These are phyloP conservation scores for Sarcodon sp. DNA, from an alignment of 768 basidiomycete species.

Conservation along the genomic window DNA sequence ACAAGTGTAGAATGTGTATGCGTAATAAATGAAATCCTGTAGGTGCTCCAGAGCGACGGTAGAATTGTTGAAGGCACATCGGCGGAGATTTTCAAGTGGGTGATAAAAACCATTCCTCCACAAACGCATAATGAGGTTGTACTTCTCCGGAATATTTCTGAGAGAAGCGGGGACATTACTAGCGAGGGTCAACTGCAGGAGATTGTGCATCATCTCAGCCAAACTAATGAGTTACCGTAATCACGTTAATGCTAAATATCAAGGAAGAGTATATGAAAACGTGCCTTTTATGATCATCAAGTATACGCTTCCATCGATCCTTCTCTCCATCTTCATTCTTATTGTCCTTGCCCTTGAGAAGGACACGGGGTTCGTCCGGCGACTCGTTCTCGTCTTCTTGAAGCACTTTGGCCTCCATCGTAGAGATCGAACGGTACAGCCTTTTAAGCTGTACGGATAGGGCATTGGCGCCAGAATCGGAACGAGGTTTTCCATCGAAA, in stretches of 20 bases:
- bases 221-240: slow-evolving; percentile 35
- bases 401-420: slow-evolving; percentile 65
- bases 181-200: slow-evolving; percentile 76
- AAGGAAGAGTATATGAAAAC: slow-evolving; percentile 14
- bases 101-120: slow-evolving; percentile 91
- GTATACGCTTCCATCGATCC: slow-evolving; percentile 63
- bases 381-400: slow-evolving; percentile 46
- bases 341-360: slow-evolving; percentile 12
- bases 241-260: not conserved
- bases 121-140: slow-evolving; percentile 88
- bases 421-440: slow-evolving; percentile 73
- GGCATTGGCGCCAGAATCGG: slow-evolving; percentile 31
- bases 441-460: slow-evolving; percentile 68
- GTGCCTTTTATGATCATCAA: slow-evolving; percentile 76
- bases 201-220: slow-evolving; percentile 81
- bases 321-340: slow-evolving; percentile 42
- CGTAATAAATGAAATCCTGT: slow-evolving; percentile 90
- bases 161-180: slow-evolving; percentile 82
- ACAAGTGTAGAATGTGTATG: slow-evolving; percentile 88
- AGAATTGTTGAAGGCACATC: slow-evolving; percentile 53
- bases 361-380: slow-evolving; percentile 25
- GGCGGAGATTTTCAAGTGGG: slow-evolving; percentile 81
- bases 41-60: slow-evolving; percentile 79
- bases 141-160: slow-evolving; percentile 82
- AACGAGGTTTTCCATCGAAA: slow-evolving; percentile 42